Base-by-base conservation (phyloP, 2,329 filamentous ascomycete species). In the Dothideomycetes sp. region DNA sequence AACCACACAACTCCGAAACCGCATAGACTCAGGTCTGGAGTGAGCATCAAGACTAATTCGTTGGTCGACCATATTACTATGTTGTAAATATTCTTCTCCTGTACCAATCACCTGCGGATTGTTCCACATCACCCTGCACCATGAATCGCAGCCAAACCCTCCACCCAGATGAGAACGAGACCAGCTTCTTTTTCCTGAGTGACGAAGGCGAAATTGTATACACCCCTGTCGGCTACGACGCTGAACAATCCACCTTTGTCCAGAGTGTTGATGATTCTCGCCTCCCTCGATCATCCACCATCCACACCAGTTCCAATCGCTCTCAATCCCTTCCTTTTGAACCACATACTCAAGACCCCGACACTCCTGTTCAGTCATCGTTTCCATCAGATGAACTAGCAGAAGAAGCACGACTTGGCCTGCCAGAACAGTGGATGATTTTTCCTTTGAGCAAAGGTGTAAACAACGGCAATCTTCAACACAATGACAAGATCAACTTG, bases 181-280 rank as follows among this genome's bases (percentile, higher is more conserved):
- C 13, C 31, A 31, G 27, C 18, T 39, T 39, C 36, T 31, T n/a
- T 20, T 39, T 31, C 36, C 36, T 39, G 10, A 39, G 36, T 28
- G 20, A 39, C 13, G 15, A 18, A 18, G 36, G 36, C n/a, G 36
- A 39, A 11, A 18, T 31, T 7, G 23, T 20, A 1, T 39, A 39
- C 17, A 17, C 30, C 22, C 35, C 35, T 2, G 17, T 18, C 5
- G 35, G 18, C 24, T 23, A 39, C 28, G 4, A 18, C 22, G n/a
- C n/a, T n/a, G n/a, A n/a, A n/a, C 27, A 30, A 15, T 15, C 27
- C 27, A 15, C 27, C 7, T 12, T 25, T 25, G 27, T 30, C 27
- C 27, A 30, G 11, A n/a, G 11, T 10, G 6, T 35, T 33, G 32
- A 36, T 23, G 20, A 30, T n/a, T 25, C 19, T 19, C 33, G 32